phyloP scores from a whole-genome alignment of 73 alveolate genomes.

The Chromera velia region DNA sequence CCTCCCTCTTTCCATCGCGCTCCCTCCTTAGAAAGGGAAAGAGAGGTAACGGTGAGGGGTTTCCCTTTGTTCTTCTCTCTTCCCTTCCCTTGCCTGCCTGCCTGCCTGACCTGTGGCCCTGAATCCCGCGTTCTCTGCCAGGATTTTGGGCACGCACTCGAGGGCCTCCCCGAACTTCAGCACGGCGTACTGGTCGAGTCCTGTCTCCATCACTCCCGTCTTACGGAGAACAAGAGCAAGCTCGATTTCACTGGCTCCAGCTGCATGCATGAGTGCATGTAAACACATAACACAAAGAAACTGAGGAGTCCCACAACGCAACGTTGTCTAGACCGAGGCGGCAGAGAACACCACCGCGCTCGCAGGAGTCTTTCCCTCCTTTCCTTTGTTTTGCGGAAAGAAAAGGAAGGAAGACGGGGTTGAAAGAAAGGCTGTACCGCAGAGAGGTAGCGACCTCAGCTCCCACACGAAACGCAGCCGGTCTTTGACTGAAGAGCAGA shows the following conservation, averaged over 20 bases:
- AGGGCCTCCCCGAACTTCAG: constrained; percentile 91
- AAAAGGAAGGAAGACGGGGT: no score
- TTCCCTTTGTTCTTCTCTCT: constrained; percentile 76
- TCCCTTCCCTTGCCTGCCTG: constrained; percentile 54
- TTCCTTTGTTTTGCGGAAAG: no score
- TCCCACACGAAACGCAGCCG: no score
- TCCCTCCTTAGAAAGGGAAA: constrained; percentile 63
- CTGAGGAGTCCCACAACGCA: no score
- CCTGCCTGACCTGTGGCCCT: constrained; percentile 63
- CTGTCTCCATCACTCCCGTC: constrained; percentile 56
- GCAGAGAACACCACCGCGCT: no score
- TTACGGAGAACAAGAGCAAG: constrained; percentile 54
- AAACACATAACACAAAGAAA: neutral
- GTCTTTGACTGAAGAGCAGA: no score
- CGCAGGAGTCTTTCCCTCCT: no score
- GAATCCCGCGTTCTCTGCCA: constrained; percentile 92
- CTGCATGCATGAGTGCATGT: constrained; percentile 48
- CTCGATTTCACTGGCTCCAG: constrained; percentile 72
- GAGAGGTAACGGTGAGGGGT: no score
- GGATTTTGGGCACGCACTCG: constrained; percentile 90
- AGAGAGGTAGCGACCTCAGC: no score
- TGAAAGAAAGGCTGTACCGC: no score
- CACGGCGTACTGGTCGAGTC: constrained; percentile 90
- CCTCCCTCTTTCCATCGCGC: constrained; percentile 74
- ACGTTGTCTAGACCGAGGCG: no score